Percentiles rank a stretch among this genome's conserved stretches.
These are phyloP conservation scores for Diaporthe nobilis DNA, from an alignment of 2,329 filamentous ascomycete species.

Conservation along the genomic window DNA sequence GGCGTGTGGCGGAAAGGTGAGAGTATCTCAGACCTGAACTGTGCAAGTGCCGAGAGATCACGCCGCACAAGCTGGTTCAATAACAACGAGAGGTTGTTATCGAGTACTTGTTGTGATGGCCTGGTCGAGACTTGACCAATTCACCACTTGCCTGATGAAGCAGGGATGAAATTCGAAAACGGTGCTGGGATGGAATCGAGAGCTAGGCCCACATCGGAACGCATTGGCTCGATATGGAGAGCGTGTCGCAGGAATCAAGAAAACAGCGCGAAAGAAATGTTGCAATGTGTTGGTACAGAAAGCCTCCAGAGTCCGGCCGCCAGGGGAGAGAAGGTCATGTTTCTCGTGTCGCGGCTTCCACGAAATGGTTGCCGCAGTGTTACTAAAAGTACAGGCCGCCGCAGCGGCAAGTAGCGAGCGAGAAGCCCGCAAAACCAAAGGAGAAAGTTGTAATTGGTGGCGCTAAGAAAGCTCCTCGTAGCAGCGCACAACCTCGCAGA, in stretches of 20 bases:
- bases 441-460: too few relatives aligned
- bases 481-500: slow-evolving; percentile 59
- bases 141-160: neutral
- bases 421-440: neutral
- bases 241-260: neutral
- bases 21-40: neutral
- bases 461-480: slow-evolving; percentile 51
- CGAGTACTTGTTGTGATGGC: neutral
- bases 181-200: neutral
- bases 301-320: neutral
- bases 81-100: neutral
- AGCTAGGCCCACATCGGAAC: neutral
- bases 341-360: neutral
- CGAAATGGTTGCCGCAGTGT: neutral
- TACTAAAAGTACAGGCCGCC: slow-evolving; percentile 10
- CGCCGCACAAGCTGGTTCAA: neutral
- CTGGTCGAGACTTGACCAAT: too few relatives aligned
- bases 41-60: neutral
- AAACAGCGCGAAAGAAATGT: neutral
- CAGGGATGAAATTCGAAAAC: neutral
- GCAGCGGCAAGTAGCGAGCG: neutral
- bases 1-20: neutral
- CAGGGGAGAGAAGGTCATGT: neutral
- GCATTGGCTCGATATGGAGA: neutral
- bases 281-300: slow-evolving; percentile 2